These are phyloP conservation scores for Gaillardinia entomophila DNA, from an alignment of 805 yeast species.

Conservation along the genomic window DNA sequence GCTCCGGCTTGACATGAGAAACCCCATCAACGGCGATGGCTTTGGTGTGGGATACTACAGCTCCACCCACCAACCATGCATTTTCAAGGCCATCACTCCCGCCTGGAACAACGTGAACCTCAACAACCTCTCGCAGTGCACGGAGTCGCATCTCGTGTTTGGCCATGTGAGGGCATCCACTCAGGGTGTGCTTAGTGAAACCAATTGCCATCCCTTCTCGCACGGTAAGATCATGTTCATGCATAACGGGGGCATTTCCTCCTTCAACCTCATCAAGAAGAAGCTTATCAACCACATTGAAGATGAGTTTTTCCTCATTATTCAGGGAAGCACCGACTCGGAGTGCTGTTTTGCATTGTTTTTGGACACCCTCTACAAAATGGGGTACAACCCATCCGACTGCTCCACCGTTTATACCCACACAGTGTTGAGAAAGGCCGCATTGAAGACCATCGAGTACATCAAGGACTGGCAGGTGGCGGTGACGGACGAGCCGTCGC, in stretches of 20 bases:
- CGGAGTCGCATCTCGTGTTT: slow-evolving; percentile 77
- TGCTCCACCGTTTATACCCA: slow-evolving; percentile 38
- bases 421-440: slow-evolving; percentile 56
- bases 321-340: slow-evolving; percentile 94
- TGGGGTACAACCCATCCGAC: slow-evolving; percentile 68
- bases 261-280: slow-evolving; percentile 69
- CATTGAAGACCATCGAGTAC: slow-evolving; percentile 65
- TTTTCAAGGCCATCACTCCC: slow-evolving; percentile 93
- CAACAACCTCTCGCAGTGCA: slow-evolving; percentile 80
- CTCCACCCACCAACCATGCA: slow-evolving; percentile 67
- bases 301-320: slow-evolving; percentile 70
- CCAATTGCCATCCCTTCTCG: slow-evolving; percentile 95
- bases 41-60: slow-evolving; percentile 93
- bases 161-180: slow-evolving; percentile 97
- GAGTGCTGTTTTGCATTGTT: slow-evolving; percentile 92
- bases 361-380: slow-evolving; percentile 64
- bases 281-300: slow-evolving; percentile 63
- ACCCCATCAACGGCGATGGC: slow-evolving; percentile 97
- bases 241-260: slow-evolving; percentile 92
- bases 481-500: slow-evolving; percentile 59
- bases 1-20: slow-evolving; percentile 75
- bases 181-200: slow-evolving; percentile 88
- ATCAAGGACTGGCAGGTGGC: slow-evolving; percentile 78
- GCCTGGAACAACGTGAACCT: slow-evolving; percentile 96
- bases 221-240: slow-evolving; percentile 86